phyloP scores from a whole-genome alignment of 2,329 filamentous ascomycete species.

The Talaromyces sp. region DNA sequence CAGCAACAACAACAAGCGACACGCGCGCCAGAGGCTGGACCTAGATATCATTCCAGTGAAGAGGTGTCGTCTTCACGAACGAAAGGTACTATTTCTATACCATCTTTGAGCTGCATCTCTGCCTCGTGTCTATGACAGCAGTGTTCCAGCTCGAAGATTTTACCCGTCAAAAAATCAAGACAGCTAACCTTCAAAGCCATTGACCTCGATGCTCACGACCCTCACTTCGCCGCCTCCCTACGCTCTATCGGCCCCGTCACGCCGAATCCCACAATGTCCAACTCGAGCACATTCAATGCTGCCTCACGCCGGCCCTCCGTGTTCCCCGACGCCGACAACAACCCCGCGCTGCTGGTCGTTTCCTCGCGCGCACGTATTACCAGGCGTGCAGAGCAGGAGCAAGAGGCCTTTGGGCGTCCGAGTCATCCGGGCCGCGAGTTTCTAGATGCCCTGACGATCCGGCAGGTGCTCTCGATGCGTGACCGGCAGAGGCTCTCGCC shows the following conservation, averaged over 20 bases:
- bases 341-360: conserved; percentile 53
- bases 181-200: conserved; percentile 39
- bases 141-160: neutral
- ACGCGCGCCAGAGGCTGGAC: conserved; percentile 18
- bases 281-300: conserved; percentile 47
- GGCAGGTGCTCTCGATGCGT: conserved; percentile 46
- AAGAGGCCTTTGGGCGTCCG: conserved; percentile 43
- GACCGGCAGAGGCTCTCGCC: conserved; percentile 35
- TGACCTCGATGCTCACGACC: conserved; percentile 58
- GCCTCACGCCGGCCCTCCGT: conserved; percentile 23
- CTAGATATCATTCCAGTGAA: conserved; percentile 32
- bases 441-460: conserved; percentile 47
- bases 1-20: conserved; percentile 2
- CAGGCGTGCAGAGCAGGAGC: conserved; percentile 52
- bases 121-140: neutral
- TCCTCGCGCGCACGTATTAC: conserved; percentile 48
- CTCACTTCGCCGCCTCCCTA: conserved; percentile 74
- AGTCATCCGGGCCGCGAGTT: conserved; percentile 40
- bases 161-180: too few species aligned
- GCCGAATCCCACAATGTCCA: conserved; percentile 53
- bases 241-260: conserved; percentile 58
- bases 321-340: conserved; percentile 44
- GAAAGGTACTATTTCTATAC: conserved; percentile 22
- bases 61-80: conserved; percentile 28
- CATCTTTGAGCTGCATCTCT: neutral